Percentiles rank a stretch among this genome's conserved stretches.
Conservation (phyloP, 2,329 filamentous ascomycete species). For the Alternaria sp. region DNA sequence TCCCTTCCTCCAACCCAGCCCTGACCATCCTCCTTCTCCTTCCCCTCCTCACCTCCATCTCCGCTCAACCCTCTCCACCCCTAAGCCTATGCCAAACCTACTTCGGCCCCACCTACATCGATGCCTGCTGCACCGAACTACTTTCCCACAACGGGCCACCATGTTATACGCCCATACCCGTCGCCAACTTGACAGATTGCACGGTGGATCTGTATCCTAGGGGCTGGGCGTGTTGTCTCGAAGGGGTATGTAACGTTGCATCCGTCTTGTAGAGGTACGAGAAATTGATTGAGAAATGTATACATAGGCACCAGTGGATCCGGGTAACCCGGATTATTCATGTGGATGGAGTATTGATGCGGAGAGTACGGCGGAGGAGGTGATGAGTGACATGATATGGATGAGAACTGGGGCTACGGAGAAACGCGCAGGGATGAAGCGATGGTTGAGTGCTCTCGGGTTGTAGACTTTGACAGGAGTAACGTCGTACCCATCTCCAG, state of each 20-base stretch:
- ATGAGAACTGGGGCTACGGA: rapidly evolving
- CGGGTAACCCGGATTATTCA: not conserved
- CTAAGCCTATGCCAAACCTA: not conserved
- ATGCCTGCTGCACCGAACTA: not conserved
- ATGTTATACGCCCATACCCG: not conserved
- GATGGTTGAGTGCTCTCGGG: not conserved
- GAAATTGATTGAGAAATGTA: no score
- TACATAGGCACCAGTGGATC: not conserved
- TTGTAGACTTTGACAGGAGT: not conserved
- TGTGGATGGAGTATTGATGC: not conserved
- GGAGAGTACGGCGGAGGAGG: no score
- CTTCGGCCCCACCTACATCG: not conserved
- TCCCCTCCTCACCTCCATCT: no score
- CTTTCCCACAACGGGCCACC: not conserved
- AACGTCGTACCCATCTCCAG: not conserved
- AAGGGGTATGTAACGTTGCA: not conserved
- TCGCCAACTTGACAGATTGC: not conserved
- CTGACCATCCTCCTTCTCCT: not conserved
- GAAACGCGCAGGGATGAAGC: not conserved
- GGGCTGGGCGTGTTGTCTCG: not conserved
- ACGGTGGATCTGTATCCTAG: not conserved
- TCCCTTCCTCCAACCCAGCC: no score
- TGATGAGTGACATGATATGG: not conserved
- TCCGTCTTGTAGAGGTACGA: not conserved
- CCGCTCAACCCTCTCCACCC: no score